Conservation (phyloP, 1,284 basidiomycete genomes). For the Trametes sp. region DNA sequence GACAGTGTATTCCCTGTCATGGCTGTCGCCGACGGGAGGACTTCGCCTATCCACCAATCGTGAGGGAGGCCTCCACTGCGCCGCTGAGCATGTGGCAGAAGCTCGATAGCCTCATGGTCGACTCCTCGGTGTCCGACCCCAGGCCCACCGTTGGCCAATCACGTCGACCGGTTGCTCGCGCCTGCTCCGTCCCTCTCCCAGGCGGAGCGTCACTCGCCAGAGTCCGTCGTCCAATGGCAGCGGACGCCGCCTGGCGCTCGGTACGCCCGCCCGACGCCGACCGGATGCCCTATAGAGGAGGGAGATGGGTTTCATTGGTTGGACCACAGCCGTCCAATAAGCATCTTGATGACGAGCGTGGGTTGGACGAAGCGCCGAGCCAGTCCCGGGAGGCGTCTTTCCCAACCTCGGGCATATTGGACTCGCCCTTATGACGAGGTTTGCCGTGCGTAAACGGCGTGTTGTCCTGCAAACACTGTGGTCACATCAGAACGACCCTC, state of each 20-base stretch:
- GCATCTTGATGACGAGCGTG: neutral
- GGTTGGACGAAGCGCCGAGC: neutral
- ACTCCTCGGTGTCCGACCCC: conserved; percentile 18
- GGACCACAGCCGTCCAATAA: neutral
- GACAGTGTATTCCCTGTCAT: neutral
- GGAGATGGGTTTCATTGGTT: neutral
- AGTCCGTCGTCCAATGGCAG: neutral
- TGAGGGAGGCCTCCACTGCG: neutral
- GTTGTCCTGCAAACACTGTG: no score
- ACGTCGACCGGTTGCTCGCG: neutral
- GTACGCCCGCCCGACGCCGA: neutral
- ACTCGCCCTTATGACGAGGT: neutral
- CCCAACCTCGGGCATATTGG: neutral
- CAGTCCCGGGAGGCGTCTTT: neutral
- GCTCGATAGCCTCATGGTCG: conserved; percentile 20
- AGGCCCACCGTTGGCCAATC: neutral
- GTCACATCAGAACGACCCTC: no score
- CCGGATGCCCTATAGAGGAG: neutral
- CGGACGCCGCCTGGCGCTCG: neutral
- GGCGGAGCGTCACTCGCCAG: neutral
- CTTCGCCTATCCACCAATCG: neutral
- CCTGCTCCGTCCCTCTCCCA: no score
- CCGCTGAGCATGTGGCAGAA: conserved; percentile 8
- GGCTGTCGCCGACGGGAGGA: neutral
- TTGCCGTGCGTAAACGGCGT: neutral